Base-by-base conservation (phyloP, 2,329 filamentous ascomycete genomes). In the Colletotrichum liriopes region DNA sequence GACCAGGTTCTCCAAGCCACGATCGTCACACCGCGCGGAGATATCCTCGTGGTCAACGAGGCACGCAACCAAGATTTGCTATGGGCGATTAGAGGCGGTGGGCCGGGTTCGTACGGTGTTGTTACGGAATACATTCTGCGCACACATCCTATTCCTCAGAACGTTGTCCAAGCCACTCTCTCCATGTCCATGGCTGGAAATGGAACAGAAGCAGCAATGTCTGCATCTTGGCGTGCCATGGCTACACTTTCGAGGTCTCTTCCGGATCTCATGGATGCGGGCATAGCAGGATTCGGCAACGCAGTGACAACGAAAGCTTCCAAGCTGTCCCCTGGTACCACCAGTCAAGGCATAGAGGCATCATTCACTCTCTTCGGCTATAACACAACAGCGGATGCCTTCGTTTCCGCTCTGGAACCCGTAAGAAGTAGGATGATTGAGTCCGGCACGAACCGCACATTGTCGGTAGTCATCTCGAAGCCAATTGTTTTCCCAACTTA, bases 21-120 rank as follows among this genome's bases (percentile, higher is more conserved):
- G 1, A 75, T 81, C 0, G 74, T 81, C 5, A 78, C 77, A 0
- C 72, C 75, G 0, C 58, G 76, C 0, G 79, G 79, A 0, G 52
- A 68, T 0, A 56, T 75, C 9, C 65, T 75, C 8, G 59, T 69
- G 7, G 72, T 59, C 7, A 68, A 75, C 41, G 67, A 69, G 7
- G 41, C 37, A 3, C 67, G 73, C 4, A 75, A 75, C 43, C 67
- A 67, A 39, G 72, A 75, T 18, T 65, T 75, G 4, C 35, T 73
- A 18, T 75, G 72, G 72, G 68, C 74, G 2, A 54, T 76, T 23
- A 67, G 74, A n/a, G 74, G 74, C 9, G 74, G 74, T 2, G 72
- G 74, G 0, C 54, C 69, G 11, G 74, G 74, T 1, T 56, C 54
- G 16, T 74, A 73, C 29, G 74, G 68, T 3, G 51, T 75, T 6